A percentile compares a stretch with the other conserved stretches of the same genome.
Evolutionary conservation across 805 yeast genomes (phyloP).

Genomic region (Maudiozyma saulgeensis): DNA sequence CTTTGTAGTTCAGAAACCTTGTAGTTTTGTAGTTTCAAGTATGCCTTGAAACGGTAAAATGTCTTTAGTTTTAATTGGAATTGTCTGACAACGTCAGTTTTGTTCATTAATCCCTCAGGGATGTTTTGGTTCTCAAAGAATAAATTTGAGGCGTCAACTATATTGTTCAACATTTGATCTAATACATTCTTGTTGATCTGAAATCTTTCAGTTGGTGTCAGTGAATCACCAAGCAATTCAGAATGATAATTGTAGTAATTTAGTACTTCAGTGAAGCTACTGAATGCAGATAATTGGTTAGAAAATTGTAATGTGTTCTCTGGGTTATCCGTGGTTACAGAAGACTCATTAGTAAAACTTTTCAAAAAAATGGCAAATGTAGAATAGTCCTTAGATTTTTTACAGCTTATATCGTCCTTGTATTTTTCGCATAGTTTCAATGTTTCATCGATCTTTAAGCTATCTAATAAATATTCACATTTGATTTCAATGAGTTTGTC

Average conservation of each 20-base stretch:
- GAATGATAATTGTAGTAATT: constrained; percentile 10
- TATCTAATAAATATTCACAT: constrained; percentile 19
- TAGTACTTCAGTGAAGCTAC: constrained; percentile 10
- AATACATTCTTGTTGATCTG: constrained; percentile 4
- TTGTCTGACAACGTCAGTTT: constrained; percentile 1
- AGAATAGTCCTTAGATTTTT: constrained; percentile 15
- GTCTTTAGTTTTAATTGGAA: constrained; percentile 15
- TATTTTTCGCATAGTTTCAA: constrained; percentile 9
- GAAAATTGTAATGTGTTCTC: constrained; percentile 23
- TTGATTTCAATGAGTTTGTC: constrained; percentile 9
- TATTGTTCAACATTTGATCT: constrained; percentile 23
- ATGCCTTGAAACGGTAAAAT: constrained; percentile 21
- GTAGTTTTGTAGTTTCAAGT: constrained; percentile 16
- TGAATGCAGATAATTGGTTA: constrained; percentile 17
- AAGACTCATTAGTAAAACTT: constrained; percentile 10
- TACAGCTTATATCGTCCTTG: constrained; percentile 3
- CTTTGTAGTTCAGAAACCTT: constrained; percentile 11
- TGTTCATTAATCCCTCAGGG: background rate
- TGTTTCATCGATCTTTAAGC: constrained; percentile 16
- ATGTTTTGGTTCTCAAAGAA: constrained; percentile 7
- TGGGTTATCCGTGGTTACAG: constrained; percentile 7
- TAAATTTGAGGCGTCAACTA: constrained; percentile 16
- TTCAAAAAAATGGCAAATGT: constrained; percentile 20
- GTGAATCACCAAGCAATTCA: background rate
- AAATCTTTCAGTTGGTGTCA: background rate